phyloP scores from a whole-genome alignment of 225 moss, liverwort and hornwort species.

The Thuidium tamariscinum region DNA sequence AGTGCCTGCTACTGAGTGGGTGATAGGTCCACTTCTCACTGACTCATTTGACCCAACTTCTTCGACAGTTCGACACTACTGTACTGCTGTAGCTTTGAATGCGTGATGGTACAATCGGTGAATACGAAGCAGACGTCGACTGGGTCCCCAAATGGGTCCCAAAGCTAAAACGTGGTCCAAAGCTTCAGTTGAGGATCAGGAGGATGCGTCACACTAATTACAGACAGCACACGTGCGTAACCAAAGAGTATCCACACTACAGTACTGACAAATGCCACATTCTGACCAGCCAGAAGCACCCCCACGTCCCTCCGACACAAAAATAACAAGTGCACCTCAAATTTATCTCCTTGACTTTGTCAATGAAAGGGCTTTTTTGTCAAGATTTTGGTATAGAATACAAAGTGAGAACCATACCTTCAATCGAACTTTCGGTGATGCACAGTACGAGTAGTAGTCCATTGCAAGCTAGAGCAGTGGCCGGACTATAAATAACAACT shows the following conservation, averaged over 20 bases:
- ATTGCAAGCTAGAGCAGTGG: neutral
- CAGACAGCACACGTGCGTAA: neutral
- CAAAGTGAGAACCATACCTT: neutral
- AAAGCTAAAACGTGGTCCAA: neutral
- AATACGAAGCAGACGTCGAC: neutral
- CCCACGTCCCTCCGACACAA: neutral
- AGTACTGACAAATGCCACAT: neutral
- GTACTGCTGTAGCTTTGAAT: neutral
- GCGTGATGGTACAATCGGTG: neutral
- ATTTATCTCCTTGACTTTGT: neutral
- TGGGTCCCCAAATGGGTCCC: neutral
- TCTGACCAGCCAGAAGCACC: neutral
- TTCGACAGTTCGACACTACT: neutral
- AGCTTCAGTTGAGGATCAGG: neutral
- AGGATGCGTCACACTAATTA: neutral
- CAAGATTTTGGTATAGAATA: neutral
- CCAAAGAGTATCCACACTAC: neutral
- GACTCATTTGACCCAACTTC: neutral
- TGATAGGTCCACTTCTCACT: neutral
- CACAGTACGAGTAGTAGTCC: neutral
- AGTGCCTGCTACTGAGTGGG: too few relatives aligned
- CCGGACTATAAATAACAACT: neutral
- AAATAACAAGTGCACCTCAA: constrained; percentile 2
- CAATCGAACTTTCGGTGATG: neutral
- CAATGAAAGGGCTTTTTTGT: too few relatives aligned